phyloP scores from a whole-genome alignment of 768 basidiomycete species.

The Lentinus tigrinus region DNA sequence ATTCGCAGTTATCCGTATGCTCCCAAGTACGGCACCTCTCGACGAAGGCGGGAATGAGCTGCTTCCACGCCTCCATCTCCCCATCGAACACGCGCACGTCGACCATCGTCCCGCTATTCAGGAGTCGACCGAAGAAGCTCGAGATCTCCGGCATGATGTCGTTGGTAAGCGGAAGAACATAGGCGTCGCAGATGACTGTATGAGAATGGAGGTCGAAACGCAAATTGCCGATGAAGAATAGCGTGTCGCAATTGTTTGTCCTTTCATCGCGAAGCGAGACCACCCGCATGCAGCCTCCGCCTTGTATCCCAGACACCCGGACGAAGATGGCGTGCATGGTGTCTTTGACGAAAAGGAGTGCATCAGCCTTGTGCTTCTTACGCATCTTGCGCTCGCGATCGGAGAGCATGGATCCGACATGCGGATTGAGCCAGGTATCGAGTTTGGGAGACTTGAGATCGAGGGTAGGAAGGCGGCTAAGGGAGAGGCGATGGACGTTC shows the following conservation, averaged over 20 bases:
- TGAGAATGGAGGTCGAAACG: conserved; percentile 48
- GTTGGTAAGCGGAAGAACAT: conserved; percentile 38
- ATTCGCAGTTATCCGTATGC: conserved; percentile 49
- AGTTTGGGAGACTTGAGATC: conserved; percentile 18
- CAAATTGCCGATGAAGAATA: conserved; percentile 47
- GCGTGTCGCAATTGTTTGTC: conserved; percentile 29
- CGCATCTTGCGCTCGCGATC: conserved; percentile 27
- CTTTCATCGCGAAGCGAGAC: conserved; percentile 23
- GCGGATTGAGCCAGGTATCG: conserved; percentile 32
- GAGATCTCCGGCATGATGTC: conserved; percentile 19
- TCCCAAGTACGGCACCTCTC: conserved; percentile 59
- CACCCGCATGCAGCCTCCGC: conserved; percentile 12
- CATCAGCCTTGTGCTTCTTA: conserved; percentile 24
- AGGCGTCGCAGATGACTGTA: conserved; percentile 52
- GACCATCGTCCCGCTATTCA: neutral
- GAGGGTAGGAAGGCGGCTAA: conserved; percentile 35
- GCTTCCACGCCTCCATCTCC: conserved; percentile 47
- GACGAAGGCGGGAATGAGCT: conserved; percentile 47
- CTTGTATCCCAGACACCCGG: conserved; percentile 27
- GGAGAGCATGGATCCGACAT: conserved; percentile 33
- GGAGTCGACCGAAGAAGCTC: conserved; percentile 32
- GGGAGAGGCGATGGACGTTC: conserved; percentile 41
- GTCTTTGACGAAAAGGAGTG: conserved; percentile 33
- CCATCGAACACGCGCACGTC: conserved; percentile 21
- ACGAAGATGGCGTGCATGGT: conserved; percentile 31